These are phyloP conservation scores for Albifimbria verrucaria DNA, from an alignment of 2,329 filamentous ascomycete species.

Conservation along the genomic window DNA sequence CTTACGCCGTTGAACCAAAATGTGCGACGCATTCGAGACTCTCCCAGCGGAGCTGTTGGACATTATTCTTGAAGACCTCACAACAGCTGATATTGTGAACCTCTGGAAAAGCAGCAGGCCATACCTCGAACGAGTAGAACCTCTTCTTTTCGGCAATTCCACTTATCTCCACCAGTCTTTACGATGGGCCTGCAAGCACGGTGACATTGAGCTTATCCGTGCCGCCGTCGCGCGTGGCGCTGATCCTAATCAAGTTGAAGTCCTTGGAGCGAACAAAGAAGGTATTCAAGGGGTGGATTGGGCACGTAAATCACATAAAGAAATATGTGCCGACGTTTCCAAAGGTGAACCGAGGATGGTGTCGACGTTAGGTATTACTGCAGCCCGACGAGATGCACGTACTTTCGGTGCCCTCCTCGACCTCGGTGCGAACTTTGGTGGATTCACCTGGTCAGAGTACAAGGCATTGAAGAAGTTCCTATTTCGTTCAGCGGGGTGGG, in stretches of 20 bases:
- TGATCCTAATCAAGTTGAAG: neutral
- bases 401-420: neutral
- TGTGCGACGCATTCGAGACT: too few species aligned
- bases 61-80: neutral
- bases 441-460: neutral
- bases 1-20: too few species aligned
- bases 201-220: neutral
- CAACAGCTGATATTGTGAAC: neutral
- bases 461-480: neutral
- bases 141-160: neutral
- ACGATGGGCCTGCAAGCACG: neutral
- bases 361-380: constrained; percentile 1
- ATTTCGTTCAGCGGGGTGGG: neutral
- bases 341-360: neutral
- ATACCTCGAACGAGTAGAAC: neutral
- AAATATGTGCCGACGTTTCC: neutral
- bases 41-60: constrained; percentile 1
- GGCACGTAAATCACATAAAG: neutral
- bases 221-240: constrained; percentile 1
- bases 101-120: neutral
- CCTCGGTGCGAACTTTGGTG: neutral
- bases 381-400: neutral
- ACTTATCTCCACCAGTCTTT: neutral
- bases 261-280: neutral
- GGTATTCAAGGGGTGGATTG: neutral